Evolutionary conservation across 257 asterid species (phyloP).

Genomic region (Linderniella brevidens): DNA sequence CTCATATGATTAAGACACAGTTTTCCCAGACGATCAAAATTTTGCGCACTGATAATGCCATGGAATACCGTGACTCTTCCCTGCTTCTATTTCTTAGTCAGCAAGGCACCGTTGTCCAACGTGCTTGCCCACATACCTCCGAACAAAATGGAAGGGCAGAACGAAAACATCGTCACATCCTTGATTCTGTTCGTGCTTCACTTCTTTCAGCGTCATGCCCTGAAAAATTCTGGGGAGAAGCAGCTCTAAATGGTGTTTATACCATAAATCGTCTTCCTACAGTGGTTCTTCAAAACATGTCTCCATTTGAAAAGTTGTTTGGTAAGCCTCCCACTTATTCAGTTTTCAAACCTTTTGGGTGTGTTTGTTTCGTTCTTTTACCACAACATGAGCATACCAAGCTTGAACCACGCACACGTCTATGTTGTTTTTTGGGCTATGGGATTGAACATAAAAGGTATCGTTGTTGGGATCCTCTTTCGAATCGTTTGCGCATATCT

Average conservation of each 20-base stretch:
- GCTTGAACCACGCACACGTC: background rate
- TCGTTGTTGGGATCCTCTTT: background rate
- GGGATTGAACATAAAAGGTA: background rate
- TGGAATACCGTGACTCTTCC: background rate
- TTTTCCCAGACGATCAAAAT: background rate
- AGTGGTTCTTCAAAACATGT: too few relatives aligned
- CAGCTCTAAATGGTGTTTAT: too few relatives aligned
- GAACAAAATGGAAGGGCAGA: background rate
- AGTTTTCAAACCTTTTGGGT: background rate
- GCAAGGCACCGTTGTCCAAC: background rate
- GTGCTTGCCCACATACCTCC: background rate
- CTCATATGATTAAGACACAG: constrained; percentile 1
- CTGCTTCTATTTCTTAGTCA: background rate
- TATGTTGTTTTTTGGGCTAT: constrained; percentile 1
- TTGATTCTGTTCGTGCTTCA: background rate
- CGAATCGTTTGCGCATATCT: background rate
- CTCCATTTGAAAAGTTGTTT: too few relatives aligned
- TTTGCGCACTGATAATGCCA: background rate
- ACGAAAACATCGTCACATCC: background rate
- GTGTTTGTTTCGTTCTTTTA: background rate
- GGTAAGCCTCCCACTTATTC: background rate
- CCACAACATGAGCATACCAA: background rate
- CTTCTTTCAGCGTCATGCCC: too few relatives aligned
- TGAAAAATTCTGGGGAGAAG: too few relatives aligned
- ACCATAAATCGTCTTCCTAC: too few relatives aligned